Percentiles rank a stretch among this genome's conserved stretches.
Evolutionary conservation across 1,284 basidiomycete genomes (phyloP).

Genomic region (Megacollybia platyphylla): DNA sequence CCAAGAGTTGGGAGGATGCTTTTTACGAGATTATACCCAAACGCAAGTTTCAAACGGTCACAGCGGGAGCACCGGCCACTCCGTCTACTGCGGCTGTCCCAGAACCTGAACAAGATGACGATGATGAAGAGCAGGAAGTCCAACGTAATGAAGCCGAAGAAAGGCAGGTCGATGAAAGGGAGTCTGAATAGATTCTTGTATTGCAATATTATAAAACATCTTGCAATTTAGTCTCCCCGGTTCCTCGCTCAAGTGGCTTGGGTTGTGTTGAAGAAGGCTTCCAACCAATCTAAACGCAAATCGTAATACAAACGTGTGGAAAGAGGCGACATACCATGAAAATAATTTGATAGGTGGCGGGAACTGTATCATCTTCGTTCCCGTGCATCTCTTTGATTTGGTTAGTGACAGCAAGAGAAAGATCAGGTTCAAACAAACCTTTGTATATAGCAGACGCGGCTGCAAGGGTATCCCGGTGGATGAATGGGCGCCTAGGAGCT

Average conservation of each 20-base stretch:
- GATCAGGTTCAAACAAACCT: constrained; percentile 31
- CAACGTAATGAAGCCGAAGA: background rate
- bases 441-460: constrained; percentile 92
- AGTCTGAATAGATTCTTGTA: background rate
- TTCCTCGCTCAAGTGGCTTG: constrained; percentile 78
- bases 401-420: constrained; percentile 1
- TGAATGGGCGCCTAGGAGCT: constrained; percentile 40
- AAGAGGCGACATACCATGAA: constrained; percentile 58
- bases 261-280: constrained; percentile 81
- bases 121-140: constrained; percentile 8
- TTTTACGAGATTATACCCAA: constrained; percentile 81
- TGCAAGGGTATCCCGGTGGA: constrained; percentile 80
- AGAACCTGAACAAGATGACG: constrained; percentile 8
- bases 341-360: constrained; percentile 94
- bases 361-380: constrained; percentile 70
- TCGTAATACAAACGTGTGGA: constrained; percentile 2
- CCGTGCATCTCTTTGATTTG: constrained; percentile 65
- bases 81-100: background rate
- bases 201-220: constrained; percentile 49
- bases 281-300: constrained; percentile 81
- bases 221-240: constrained; percentile 70
- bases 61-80: constrained; percentile 8
- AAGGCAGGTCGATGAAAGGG: background rate
- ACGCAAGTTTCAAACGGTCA: constrained; percentile 62
- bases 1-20: constrained; percentile 72